These are phyloP conservation scores for Ulota crispa DNA, from an alignment of 225 moss, liverwort and hornwort genomes.

Conservation along the genomic window DNA sequence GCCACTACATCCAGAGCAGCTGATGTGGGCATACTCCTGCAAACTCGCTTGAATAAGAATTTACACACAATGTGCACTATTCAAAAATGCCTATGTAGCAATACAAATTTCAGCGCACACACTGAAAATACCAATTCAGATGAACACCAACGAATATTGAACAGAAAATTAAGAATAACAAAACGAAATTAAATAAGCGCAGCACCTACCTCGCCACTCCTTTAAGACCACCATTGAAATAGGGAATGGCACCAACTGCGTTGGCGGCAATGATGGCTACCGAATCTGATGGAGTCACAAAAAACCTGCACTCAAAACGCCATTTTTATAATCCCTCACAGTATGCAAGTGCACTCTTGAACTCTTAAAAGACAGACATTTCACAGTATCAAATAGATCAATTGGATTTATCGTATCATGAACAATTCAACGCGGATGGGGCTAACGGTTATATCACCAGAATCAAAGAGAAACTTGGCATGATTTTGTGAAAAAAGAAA, in stretches of 20 bases:
- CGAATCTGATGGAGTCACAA: conserved; percentile 97
- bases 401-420: background rate
- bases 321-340: background rate
- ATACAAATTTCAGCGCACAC: background rate
- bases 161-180: background rate
- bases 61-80: background rate
- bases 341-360: background rate
- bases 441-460: background rate
- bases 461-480: background rate
- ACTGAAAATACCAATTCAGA: background rate
- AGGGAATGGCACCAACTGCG: conserved; percentile 87
- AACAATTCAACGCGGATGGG: background rate
- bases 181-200: no score
- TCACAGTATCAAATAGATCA: background rate
- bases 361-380: background rate
- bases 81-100: background rate
- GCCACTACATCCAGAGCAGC: conserved; percentile 96
- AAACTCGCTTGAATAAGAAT: background rate
- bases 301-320: conserved; percentile 58
- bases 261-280: conserved; percentile 99
- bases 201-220: conserved; percentile 84
- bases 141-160: background rate
- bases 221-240: conserved; percentile 79
- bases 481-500: background rate
- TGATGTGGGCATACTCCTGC: conserved; percentile 99